phyloP scores from a whole-genome alignment of 2,329 filamentous ascomycete species.

The Stemphylium vesicarium region DNA sequence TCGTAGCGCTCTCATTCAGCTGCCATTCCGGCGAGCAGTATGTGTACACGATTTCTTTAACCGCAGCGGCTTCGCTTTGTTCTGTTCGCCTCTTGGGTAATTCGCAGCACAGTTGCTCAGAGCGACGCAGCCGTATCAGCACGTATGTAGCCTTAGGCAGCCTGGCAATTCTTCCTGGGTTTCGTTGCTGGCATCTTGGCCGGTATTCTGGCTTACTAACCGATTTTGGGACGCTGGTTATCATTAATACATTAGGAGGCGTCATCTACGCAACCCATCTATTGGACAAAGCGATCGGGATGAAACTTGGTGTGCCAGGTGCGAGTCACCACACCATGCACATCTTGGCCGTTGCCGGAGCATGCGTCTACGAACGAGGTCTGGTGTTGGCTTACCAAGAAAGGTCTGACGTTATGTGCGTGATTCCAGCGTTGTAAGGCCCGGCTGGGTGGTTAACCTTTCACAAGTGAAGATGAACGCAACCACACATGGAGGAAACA shows the following conservation, averaged over 20 bases:
- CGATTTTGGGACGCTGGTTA: slow-evolving; percentile 4
- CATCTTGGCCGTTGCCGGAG: slow-evolving; percentile 4
- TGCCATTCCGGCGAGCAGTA: slow-evolving; percentile 1
- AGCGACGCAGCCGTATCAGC: slow-evolving; percentile 1
- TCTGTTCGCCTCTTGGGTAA: not conserved
- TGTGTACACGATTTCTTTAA: slow-evolving; percentile 1
- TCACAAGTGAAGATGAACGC: not conserved
- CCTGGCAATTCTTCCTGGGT: not conserved
- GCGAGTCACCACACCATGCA: slow-evolving; percentile 10
- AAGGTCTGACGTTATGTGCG: not conserved
- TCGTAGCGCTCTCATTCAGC: slow-evolving; percentile 5
- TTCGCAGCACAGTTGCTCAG: not conserved
- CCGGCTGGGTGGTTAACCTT: not conserved
- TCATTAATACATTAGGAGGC: slow-evolving; percentile 11
- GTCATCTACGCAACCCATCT: slow-evolving; percentile 12
- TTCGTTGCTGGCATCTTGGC: not conserved
- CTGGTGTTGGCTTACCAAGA: not conserved
- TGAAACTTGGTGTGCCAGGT: slow-evolving; percentile 8
- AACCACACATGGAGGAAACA: not conserved
- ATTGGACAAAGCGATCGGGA: slow-evolving; percentile 8
- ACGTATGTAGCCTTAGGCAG: slow-evolving; percentile 6
- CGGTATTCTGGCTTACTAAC: slow-evolving; percentile 1
- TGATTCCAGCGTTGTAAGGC: too few relatives aligned
- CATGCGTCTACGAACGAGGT: slow-evolving; percentile 11
- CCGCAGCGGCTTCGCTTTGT: slow-evolving; percentile 3